phyloP scores from a whole-genome alignment of 2,329 filamentous ascomycete species.

The Hymenoscyphus fructigenus region DNA sequence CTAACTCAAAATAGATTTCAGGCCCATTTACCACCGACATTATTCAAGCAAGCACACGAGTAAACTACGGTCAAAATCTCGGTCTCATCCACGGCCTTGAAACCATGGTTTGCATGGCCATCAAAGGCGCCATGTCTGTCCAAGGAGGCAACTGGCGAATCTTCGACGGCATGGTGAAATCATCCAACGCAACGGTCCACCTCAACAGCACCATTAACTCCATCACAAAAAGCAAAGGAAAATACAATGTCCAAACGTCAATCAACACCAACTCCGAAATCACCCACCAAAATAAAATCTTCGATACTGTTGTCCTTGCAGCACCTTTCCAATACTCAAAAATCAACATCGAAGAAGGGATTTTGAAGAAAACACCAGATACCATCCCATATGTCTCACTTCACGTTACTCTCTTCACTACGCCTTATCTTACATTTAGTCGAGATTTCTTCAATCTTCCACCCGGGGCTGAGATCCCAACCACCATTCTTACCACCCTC shows the following conservation, averaged over 20 bases:
- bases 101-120: constrained; percentile 85
- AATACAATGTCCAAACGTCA: constrained; percentile 46
- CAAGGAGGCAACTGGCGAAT: constrained; percentile 92
- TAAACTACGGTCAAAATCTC: constrained; percentile 93
- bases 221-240: constrained; percentile 52
- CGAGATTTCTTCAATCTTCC: constrained; percentile 70
- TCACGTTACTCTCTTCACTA: constrained; percentile 87
- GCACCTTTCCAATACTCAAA: constrained; percentile 78
- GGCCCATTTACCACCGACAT: constrained; percentile 73
- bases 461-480: constrained; percentile 59
- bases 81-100: constrained; percentile 84
- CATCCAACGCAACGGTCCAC: constrained; percentile 58
- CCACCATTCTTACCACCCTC: constrained; percentile 80
- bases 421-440: constrained; percentile 65
- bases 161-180: constrained; percentile 76
- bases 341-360: constrained; percentile 60
- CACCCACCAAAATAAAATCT: constrained; percentile 40
- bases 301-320: constrained; percentile 81
- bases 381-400: constrained; percentile 81
- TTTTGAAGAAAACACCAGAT: constrained; percentile 71
- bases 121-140: constrained; percentile 77
- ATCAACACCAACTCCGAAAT: constrained; percentile 13
- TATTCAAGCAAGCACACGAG: constrained; percentile 84
- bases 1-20: constrained; percentile 50
- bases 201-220: constrained; percentile 67